Evolutionary conservation across 2,329 filamentous ascomycete genomes (phyloP), one percentile per base, ranked within the genome.

Genomic region (Hymenoscyphus albidus): DNA sequence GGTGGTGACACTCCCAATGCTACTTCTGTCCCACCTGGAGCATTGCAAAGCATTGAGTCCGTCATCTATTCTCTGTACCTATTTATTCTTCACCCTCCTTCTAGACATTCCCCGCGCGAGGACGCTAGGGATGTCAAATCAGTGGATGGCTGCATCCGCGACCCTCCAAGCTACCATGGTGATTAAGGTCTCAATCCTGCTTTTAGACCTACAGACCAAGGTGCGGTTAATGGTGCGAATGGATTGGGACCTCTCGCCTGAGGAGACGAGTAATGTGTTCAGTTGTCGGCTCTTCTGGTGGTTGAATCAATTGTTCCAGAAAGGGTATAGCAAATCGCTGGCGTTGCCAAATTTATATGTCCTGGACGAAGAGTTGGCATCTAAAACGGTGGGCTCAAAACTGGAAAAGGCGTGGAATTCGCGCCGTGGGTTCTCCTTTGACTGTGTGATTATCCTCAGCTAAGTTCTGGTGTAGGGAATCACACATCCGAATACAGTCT

Each of bases 261-360:
- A 78, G 64, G 70, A 74, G 16, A 74, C 70, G 3, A 73, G 72
- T 51, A 72, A 76, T 5, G 69, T 78, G 13, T 72, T 77, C 51
- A 74, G 67, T 38, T 70, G 73, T 27, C 71, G 72, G n/a, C 66
- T 78, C 40, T 76, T 77, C 63, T 76, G 70, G 69, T 79, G 77
- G 77, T 63, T 79, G 1, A 77, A 76, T 62, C 67, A 66, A 3
- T 62, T 78, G 7, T 75, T 79, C 62, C 44, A 67, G 10, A 62
- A 59, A 14, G 77, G 77, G 1, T 77, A 72, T 27, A 27, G 27
- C 27, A 27, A 27, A 27, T 27, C 27, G 27, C 27, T 27, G 27
- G 27, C 27, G 27, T 3, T 27, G 27, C 27, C 27, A 2, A 2
- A 27, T 27, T 27, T 27, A 27, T 27, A 27, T 27, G 27, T 27